Conservation (phyloP, 495 filamentous ascomycete genomes). For the Platismatia glauca region DNA sequence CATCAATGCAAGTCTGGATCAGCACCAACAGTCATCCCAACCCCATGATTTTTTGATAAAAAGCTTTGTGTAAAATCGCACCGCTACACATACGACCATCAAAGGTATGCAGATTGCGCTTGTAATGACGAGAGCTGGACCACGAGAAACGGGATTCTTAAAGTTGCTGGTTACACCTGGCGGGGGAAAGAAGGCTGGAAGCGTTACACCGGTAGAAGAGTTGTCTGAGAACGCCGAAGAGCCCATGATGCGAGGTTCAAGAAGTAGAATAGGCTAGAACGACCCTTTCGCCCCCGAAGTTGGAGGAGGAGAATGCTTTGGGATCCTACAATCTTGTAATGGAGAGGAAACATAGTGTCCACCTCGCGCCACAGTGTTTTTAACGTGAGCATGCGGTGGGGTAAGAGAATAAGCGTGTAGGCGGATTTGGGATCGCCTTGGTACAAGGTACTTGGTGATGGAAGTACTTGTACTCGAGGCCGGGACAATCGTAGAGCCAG, state of each 20-base stretch:
- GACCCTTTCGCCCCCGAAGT: background rate
- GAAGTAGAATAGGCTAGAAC: background rate
- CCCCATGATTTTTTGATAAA: constrained; percentile 10
- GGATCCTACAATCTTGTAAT: background rate
- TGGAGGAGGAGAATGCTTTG: background rate
- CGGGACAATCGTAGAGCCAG: background rate
- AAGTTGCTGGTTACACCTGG: background rate
- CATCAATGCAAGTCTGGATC: background rate
- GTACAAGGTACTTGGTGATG: background rate
- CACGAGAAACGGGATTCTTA: background rate
- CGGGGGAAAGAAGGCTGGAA: background rate
- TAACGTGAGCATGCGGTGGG: background rate
- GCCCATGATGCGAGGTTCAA: background rate
- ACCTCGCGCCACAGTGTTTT: background rate
- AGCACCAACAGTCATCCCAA: constrained; percentile 16
- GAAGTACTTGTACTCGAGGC: background rate
- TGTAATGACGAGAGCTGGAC: background rate
- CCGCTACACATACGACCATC: constrained; percentile 10
- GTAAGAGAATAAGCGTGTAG: background rate
- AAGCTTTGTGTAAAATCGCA: constrained; percentile 20
- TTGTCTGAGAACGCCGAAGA: background rate
- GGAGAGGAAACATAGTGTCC: background rate
- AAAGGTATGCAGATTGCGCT: background rate
- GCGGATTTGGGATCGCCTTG: background rate
- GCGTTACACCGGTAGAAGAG: background rate